Conservation (phyloP, 2,329 filamentous ascomycete species). For the Calonectria naviculata region DNA sequence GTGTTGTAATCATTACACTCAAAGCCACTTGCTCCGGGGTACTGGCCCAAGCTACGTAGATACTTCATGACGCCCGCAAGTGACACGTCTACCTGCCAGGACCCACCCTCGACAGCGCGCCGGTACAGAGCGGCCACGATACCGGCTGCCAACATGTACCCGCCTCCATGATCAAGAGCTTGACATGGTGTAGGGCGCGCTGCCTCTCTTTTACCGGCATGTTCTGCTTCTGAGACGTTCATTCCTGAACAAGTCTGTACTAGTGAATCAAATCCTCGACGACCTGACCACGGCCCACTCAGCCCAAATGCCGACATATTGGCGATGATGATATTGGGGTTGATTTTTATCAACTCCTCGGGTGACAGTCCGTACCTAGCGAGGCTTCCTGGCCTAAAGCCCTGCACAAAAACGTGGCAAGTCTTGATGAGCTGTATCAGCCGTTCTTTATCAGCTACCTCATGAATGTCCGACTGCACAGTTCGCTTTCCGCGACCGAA, state of each 20-base stretch:
- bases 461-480: constrained; percentile 69
- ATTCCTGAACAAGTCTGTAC: not conserved
- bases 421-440: not conserved
- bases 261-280: not conserved
- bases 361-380: not conserved
- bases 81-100: not conserved
- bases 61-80: not conserved
- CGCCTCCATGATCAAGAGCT: not conserved
- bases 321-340: not conserved
- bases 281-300: not conserved
- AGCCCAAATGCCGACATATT: not conserved
- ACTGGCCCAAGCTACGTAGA: not conserved
- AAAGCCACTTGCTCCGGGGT: not conserved
- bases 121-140: not conserved
- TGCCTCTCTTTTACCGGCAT: not conserved
- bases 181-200: not conserved
- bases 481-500: constrained; percentile 75
- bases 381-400: not conserved
- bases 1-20: not conserved
- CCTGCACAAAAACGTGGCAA: not conserved
- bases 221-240: not conserved
- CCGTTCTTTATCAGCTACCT: constrained; percentile 18
- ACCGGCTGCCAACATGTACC: not conserved
- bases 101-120: not conserved
- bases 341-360: not conserved